Evolutionary conservation across 352 stramenopile genomes (phyloP).

Genomic region (Globisporangium yorkense): DNA sequence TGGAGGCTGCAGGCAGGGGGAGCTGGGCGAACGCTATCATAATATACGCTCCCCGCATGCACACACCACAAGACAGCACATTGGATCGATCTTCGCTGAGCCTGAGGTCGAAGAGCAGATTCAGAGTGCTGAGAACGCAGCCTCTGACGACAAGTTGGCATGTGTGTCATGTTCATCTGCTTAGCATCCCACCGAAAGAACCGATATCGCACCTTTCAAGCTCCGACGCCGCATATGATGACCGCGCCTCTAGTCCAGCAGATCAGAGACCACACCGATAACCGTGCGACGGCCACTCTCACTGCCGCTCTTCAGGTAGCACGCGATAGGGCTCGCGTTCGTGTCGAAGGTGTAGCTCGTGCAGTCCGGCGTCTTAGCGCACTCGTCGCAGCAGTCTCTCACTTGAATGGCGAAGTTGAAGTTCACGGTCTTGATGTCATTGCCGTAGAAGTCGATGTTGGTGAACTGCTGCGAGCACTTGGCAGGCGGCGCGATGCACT

Average conservation of each 20-base stretch:
- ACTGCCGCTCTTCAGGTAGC: background rate
- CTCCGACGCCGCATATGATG: no score
- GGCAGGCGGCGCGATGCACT: background rate
- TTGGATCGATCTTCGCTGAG: no score
- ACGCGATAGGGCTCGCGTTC: background rate
- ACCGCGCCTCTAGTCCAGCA: background rate
- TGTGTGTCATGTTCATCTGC: no score
- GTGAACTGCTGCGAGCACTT: slow-evolving; percentile 3
- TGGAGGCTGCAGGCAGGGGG: background rate
- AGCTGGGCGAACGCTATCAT: background rate
- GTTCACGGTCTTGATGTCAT: slow-evolving; percentile 7
- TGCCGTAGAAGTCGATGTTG: slow-evolving; percentile 6
- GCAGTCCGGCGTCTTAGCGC: slow-evolving; percentile 25
- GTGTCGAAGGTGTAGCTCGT: slow-evolving; percentile 33
- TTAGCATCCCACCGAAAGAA: no score
- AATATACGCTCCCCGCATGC: background rate
- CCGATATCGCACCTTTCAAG: no score
- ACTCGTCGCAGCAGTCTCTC: slow-evolving; percentile 24
- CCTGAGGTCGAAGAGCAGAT: no score
- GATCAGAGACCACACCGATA: background rate
- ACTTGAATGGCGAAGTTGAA: no score
- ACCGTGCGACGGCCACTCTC: background rate
- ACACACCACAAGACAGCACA: background rate
- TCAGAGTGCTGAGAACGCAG: no score
- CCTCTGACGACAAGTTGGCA: no score